phyloP scores from a whole-genome alignment of 257 asterid species.

The Fraxinus pennsylvanica region DNA sequence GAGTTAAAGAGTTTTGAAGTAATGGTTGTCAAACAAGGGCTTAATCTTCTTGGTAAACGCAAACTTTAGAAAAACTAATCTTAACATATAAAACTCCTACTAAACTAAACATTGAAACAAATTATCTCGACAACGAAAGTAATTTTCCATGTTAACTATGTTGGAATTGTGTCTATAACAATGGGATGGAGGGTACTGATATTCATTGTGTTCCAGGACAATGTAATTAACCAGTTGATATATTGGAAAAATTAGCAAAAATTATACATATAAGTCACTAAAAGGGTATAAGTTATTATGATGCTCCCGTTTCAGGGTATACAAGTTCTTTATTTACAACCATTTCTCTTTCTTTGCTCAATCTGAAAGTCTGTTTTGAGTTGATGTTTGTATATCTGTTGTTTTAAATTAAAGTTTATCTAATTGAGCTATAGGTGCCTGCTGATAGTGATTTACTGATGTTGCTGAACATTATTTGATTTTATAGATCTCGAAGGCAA shows the following conservation, averaged over 20 bases:
- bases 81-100: no score
- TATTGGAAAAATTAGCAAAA: not conserved
- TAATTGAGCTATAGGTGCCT: conserved; percentile 14
- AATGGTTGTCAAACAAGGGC: no score
- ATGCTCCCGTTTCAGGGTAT: not conserved
- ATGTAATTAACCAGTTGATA: not conserved
- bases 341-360: not conserved
- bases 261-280: not conserved
- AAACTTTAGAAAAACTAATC: no score
- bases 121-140: no score
- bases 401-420: not conserved
- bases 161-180: not conserved
- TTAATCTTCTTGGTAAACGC: no score
- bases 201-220: not conserved
- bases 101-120: no score
- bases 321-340: not conserved
- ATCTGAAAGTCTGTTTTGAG: not conserved
- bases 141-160: not conserved
- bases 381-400: not conserved
- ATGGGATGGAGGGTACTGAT: not conserved
- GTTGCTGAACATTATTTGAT: conserved; percentile 19
- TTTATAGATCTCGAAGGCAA: conserved; percentile 86
- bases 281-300: not conserved
- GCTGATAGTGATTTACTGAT: conserved; percentile 23
- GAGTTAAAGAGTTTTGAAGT: no score